Conservation (phyloP, 169 alveolate genomes). For the Cryptosporidium baileyi region DNA sequence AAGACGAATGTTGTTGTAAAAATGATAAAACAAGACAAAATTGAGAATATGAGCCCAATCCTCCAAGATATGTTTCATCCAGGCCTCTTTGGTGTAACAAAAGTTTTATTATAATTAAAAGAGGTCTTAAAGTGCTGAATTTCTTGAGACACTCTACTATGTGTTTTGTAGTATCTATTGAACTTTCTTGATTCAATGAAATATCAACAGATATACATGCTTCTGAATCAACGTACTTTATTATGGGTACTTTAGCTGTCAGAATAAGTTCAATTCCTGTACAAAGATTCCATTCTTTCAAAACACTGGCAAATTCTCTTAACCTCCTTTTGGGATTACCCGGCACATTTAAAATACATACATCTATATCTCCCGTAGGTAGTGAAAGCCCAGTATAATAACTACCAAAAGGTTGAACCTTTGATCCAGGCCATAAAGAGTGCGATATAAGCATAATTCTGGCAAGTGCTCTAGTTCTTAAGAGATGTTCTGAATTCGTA, state of each 20-base stretch:
- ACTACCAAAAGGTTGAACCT: conserved; percentile 71
- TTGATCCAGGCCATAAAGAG: conserved; percentile 69
- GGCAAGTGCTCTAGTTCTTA: conserved; percentile 58
- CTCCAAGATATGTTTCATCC: conserved; percentile 75
- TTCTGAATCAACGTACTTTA: conserved; percentile 72
- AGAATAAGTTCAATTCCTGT: conserved; percentile 67
- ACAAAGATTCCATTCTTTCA: conserved; percentile 60
- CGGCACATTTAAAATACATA: conserved; percentile 63
- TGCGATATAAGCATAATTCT: conserved; percentile 59
- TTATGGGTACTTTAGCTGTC: conserved; percentile 76
- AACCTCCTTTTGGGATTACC: conserved; percentile 65
- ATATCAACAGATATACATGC: conserved; percentile 74
- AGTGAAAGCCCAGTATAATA: conserved; percentile 69
- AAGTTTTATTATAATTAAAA: conserved; percentile 71
- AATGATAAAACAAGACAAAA: conserved; percentile 71
- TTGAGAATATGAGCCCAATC: conserved; percentile 76
- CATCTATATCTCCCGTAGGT: conserved; percentile 70
- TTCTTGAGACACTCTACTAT: conserved; percentile 65
- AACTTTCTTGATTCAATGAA: conserved; percentile 72
- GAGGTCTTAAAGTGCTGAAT: conserved; percentile 72
- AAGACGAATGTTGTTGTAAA: conserved; percentile 71
- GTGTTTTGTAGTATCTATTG: conserved; percentile 71
- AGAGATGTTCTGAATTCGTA: conserved; percentile 16
- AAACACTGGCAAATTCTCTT: conserved; percentile 53
- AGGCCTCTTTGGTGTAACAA: conserved; percentile 71